Conservation (phyloP, 1,284 basidiomycete genomes). For the Puccinia brachypodii region DNA sequence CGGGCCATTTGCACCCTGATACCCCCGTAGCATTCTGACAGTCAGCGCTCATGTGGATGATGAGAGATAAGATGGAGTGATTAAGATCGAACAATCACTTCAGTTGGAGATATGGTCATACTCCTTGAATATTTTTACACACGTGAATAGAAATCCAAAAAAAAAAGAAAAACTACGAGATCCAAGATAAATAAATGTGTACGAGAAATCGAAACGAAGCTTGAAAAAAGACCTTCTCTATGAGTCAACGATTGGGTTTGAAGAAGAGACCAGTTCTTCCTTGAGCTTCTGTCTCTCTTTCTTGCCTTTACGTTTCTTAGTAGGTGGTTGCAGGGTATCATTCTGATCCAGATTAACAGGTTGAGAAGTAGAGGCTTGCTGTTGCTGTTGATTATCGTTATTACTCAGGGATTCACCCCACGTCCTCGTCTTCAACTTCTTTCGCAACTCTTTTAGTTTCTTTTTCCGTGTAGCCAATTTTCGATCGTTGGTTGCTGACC, state of each 20-base stretch:
- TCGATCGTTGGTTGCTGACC: conserved; percentile 60
- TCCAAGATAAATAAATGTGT: no score
- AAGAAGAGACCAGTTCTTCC: not conserved
- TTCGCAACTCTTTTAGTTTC: conserved; percentile 72
- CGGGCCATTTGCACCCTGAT: no score
- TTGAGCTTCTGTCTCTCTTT: conserved; percentile 57
- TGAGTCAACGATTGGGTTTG: not conserved
- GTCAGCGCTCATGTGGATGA: no score
- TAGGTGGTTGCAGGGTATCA: conserved; percentile 46
- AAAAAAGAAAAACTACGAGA: not conserved
- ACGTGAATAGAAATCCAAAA: not conserved
- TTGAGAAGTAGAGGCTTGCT: conserved; percentile 51
- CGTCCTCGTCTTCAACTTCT: conserved; percentile 61
- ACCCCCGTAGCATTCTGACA: no score
- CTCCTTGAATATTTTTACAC: not conserved
- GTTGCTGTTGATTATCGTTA: conserved; percentile 26
- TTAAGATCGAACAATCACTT: not conserved
- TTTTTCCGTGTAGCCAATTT: conserved; percentile 67
- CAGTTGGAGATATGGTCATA: not conserved
- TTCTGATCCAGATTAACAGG: conserved; percentile 41
- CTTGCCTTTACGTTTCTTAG: conserved; percentile 60
- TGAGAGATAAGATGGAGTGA: no score
- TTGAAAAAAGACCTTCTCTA: not conserved
- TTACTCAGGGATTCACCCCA: conserved; percentile 59
- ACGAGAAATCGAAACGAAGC: not conserved